Evolutionary conservation across 2,329 filamentous ascomycete species (phyloP).

Genomic region (Aspergillus vadensis): DNA sequence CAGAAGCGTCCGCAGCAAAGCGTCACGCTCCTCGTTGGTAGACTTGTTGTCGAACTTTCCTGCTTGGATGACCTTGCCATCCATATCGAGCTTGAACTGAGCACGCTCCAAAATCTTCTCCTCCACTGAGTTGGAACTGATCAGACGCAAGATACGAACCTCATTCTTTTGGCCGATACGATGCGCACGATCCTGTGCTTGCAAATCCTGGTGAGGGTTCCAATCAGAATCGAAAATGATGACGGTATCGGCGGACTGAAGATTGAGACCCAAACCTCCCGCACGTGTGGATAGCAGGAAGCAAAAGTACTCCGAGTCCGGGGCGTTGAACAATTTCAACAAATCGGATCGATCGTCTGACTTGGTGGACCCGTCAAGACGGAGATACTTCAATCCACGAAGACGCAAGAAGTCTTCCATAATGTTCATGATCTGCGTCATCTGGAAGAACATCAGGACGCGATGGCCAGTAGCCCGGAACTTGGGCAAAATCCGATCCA

Average conservation of each 20-base stretch:
- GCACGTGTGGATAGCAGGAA: constrained; percentile 98
- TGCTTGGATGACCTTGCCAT: constrained; percentile 98
- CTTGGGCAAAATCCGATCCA: constrained; percentile 90
- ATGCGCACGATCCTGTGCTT: constrained; percentile 98
- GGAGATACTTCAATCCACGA: constrained; percentile 80
- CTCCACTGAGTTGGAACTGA: constrained; percentile 95
- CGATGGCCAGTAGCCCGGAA: constrained; percentile 89
- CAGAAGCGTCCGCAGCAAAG: constrained; percentile 89
- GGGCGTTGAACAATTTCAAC: constrained; percentile 84
- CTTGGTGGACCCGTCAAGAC: constrained; percentile 94
- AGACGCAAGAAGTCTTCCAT: constrained; percentile 97
- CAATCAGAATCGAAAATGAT: constrained; percentile 99
- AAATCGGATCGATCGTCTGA: constrained; percentile 95
- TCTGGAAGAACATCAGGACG: constrained; percentile 99
- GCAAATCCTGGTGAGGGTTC: constrained; percentile 99
- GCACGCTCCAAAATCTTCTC: constrained; percentile 98
- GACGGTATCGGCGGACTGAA: constrained; percentile 97
- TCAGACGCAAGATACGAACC: constrained; percentile 91
- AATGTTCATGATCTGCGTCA: constrained; percentile 99
- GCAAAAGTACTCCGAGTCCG: constrained; percentile 90
- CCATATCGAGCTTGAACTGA: constrained; percentile 98
- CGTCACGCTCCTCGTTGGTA: constrained; percentile 96
- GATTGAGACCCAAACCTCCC: constrained; percentile 93
- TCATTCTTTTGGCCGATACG: constrained; percentile 99
- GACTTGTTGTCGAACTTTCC: constrained; percentile 99